phyloP scores from a whole-genome alignment of 768 basidiomycete species.

The Hydnomerulius pinastri region DNA sequence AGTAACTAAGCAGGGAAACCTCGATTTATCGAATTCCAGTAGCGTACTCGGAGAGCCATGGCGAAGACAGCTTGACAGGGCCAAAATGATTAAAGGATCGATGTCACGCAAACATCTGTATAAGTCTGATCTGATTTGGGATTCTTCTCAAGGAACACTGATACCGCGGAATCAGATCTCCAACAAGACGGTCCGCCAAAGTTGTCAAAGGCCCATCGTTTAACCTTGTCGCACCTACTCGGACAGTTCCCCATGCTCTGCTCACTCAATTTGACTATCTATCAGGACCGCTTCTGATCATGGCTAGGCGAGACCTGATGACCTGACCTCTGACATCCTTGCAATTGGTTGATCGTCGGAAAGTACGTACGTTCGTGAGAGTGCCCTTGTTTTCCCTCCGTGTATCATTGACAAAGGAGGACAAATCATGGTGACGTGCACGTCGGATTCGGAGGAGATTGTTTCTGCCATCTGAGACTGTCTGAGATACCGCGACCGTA shows the following conservation, averaged over 20 bases:
- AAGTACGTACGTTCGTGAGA: slow-evolving; percentile 30
- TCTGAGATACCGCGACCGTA: slow-evolving; percentile 17
- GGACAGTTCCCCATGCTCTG: slow-evolving; percentile 5
- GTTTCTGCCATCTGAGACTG: slow-evolving; percentile 22
- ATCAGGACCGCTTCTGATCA: slow-evolving; percentile 23
- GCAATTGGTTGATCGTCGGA: slow-evolving; percentile 19
- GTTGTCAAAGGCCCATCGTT: background rate
- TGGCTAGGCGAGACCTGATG: slow-evolving; percentile 19
- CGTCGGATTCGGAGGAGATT: slow-evolving; percentile 19
- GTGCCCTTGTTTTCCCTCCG: slow-evolving; percentile 1
- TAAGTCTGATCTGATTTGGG: background rate
- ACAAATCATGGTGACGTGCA: background rate
- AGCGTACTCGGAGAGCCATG: background rate
- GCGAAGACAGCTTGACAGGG: slow-evolving; percentile 11
- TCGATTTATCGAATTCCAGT: slow-evolving; percentile 8
- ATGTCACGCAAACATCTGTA: slow-evolving; percentile 8
- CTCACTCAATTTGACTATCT: slow-evolving; percentile 12
- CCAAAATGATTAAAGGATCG: slow-evolving; percentile 16
- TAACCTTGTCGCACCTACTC: background rate
- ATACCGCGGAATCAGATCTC: slow-evolving; percentile 6
- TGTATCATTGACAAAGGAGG: background rate
- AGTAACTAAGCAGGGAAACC: background rate
- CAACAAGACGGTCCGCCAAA: no score
- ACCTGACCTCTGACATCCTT: slow-evolving; percentile 22
- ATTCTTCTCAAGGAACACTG: slow-evolving; percentile 1